Evolutionary conservation across 139 green algal genomes (phyloP), one percentile per base, ranked within the genome.

Genomic region (Pseudopediastrum boryanum): DNA sequence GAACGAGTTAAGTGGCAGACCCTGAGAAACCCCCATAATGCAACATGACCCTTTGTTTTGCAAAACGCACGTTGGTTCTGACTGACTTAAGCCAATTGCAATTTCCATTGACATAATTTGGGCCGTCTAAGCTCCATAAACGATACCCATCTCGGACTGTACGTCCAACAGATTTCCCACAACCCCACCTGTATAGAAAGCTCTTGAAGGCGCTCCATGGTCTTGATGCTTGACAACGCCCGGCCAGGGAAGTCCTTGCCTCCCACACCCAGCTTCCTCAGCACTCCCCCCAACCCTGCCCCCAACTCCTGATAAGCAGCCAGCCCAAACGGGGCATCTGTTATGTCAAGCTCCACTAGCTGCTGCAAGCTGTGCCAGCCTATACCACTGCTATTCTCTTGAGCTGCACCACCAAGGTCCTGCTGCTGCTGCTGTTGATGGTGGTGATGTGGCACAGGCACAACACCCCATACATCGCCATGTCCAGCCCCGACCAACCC

Each of bases 171-270:
- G n/a, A n/a, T n/a, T n/a, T 3, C 2, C 21, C 12, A 29, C 54
- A 35, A 13, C n/a, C 52, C 29, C 70, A 78, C 71, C 71, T 78
- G 54, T 4, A 78, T n/a, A 23, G 71, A 61, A 5, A 78, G 54
- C 27, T 70, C 54, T 41, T 78, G 39, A 27, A 78, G 27, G 38
- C 38, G 43, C 35, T 4, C 16, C 13, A 78, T n/a, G n/a, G n/a
- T n/a, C n/a, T n/a, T n/a, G n/a, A n/a, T n/a, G n/a, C n/a, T n/a
- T n/a, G n/a, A n/a, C n/a, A n/a, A n/a, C n/a, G n/a, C n/a, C n/a
- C n/a, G n/a, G n/a, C 4, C 38, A 23, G 3, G 36, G 39, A 39
- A 78, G 27, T 27, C 27, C 39, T 16, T 54, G 29, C 12, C 68
- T 9, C 3, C 39, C 71, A 54, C 56, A 41, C 36, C 35, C 33